A percentile compares a stretch with the other conserved stretches of the same genome.
These are phyloP conservation scores for Colletotrichum caudatum DNA, from an alignment of 2,329 filamentous ascomycete genomes.

Conservation along the genomic window DNA sequence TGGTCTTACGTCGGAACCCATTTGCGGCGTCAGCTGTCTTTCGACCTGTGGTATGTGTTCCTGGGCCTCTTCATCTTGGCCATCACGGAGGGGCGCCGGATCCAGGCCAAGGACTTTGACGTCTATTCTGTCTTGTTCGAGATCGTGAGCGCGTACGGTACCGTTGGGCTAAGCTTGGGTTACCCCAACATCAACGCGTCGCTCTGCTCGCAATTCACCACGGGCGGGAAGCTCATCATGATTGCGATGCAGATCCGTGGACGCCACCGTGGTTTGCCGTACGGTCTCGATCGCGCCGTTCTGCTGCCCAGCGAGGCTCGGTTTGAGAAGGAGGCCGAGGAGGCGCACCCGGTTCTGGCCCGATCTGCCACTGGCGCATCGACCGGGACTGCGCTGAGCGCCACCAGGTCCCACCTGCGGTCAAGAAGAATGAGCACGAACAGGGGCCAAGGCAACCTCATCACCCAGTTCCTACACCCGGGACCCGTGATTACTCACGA, in stretches of 20 bases:
- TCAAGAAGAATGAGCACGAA: constrained; percentile 48
- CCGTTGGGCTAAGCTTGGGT: constrained; percentile 90
- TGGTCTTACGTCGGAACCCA: constrained; percentile 91
- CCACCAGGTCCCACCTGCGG: constrained; percentile 37
- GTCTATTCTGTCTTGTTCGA: constrained; percentile 84
- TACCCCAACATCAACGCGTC: constrained; percentile 81
- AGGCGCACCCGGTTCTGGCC: constrained; percentile 56
- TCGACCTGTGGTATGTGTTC: constrained; percentile 98
- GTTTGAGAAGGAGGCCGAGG: constrained; percentile 65
- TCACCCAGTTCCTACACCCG: constrained; percentile 62
- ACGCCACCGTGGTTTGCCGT: constrained; percentile 75
- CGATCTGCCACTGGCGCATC: constrained; percentile 54
- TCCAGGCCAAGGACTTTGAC: constrained; percentile 74
- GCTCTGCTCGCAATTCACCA: constrained; percentile 84
- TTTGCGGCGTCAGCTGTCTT: constrained; percentile 91
- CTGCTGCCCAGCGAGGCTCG: constrained; percentile 69
- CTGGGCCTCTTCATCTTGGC: constrained; percentile 92
- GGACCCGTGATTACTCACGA: constrained; percentile 57
- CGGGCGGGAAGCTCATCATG: constrained; percentile 77
- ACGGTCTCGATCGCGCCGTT: constrained; percentile 73
- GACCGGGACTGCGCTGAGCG: constrained; percentile 48
- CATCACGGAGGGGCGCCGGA: constrained; percentile 82
- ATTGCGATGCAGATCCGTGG: constrained; percentile 78
- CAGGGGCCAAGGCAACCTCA: constrained; percentile 53
- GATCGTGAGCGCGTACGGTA: constrained; percentile 91